A percentile compares a stretch with the other conserved stretches of the same genome.
Evolutionary conservation across 768 basidiomycete genomes (phyloP).

Genomic region (Exidia glandulosa): DNA sequence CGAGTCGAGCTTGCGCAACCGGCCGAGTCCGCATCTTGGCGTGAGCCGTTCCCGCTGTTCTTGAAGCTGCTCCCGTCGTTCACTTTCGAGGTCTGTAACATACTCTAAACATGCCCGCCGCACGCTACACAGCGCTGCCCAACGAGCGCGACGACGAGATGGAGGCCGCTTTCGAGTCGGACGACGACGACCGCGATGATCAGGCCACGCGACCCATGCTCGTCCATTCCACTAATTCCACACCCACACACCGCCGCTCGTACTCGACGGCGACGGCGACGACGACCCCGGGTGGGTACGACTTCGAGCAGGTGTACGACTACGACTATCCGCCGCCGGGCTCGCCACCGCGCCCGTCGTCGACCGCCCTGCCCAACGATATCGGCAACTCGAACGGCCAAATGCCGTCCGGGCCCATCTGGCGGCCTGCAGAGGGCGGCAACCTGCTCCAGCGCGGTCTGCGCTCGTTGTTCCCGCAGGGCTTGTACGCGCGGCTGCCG

Average conservation of each 20-base stretch:
- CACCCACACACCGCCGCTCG: background rate
- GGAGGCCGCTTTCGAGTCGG: background rate
- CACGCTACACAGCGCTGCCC: background rate
- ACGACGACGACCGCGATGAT: background rate
- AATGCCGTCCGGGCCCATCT: constrained; percentile 40
- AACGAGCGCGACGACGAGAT: background rate
- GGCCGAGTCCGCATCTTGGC: too few species aligned
- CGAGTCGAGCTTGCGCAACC: too few species aligned
- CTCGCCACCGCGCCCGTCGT: constrained; percentile 54
- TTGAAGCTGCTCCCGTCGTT: too few species aligned
- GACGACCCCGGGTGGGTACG: constrained; percentile 42
- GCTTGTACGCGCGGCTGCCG: constrained; percentile 53
- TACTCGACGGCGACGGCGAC: background rate
- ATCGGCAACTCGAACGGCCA: constrained; percentile 64
- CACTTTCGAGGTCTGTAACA: too few species aligned
- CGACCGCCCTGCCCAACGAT: constrained; percentile 50
- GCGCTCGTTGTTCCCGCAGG: constrained; percentile 49
- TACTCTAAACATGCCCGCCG: background rate
- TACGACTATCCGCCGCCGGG: constrained; percentile 72
- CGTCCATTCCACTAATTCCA: background rate
- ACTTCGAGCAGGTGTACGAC: constrained; percentile 67
- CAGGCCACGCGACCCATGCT: background rate
- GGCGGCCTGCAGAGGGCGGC: constrained; percentile 18
- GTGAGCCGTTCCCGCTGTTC: too few species aligned
- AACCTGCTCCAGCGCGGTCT: constrained; percentile 29